Evolutionary conservation across 345 rosid genomes (phyloP), one percentile per base, ranked within the genome.

Genomic region (Sisymbrium irio): DNA sequence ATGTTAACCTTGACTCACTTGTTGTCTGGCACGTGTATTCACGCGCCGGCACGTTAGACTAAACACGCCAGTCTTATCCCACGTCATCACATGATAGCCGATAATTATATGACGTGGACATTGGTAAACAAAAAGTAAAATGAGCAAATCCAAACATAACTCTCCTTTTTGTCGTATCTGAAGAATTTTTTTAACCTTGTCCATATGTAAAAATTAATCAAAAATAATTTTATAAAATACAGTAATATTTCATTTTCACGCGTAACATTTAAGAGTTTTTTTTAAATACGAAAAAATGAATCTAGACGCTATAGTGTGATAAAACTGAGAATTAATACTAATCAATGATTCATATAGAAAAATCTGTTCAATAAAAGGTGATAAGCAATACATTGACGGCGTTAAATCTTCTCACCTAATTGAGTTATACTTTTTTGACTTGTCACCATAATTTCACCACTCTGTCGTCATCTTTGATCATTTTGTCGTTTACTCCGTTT

Each of bases 391-490:
- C 30, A 22, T 9, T 36, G 45, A 74, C 53, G 67, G 44, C 63
- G 33, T 60, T 56, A 45, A 33, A 10, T 3, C 12, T 19, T 33
- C 57, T 33, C 37, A 56, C 36, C 57, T 58, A 32, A 32, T 32
- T 63, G 25, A 17, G 22, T n/a, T 25, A n/a, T 7, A 6, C 4
- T 30, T 41, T 58, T 20, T 30, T 3, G 36, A 39, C 33, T 50
- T 56, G 58, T 75, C 76, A 60, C 33, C 79, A 70, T 73, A 27
- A 41, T 47, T 71, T 74, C 87, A 67, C 77, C 69, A 49, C 46
- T 73, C 77, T 57, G 80, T 71, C 62, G 64, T 78, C 73, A 65
- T 41, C 35, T 66, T 55, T 30, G 15, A 46, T 4, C 70, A 62
- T 44, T 62, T 62, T 69, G 75, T 76, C 79, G 59, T 62, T 62